Evolutionary conservation across 306 rosid species (phyloP), one percentile per base, ranked within the genome.

Genomic region (Echinosophora koreensis): DNA sequence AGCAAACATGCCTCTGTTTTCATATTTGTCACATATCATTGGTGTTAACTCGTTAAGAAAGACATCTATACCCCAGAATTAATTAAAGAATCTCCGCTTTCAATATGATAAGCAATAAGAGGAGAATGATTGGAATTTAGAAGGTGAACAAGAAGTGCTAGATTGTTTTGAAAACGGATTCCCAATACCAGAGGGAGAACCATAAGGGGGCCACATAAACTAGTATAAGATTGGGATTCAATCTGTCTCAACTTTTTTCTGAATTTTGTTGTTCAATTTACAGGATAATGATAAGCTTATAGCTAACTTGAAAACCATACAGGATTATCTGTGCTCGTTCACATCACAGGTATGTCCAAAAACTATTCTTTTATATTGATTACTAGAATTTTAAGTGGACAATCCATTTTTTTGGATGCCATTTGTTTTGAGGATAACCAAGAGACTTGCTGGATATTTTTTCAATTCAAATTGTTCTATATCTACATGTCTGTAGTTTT

Each of bases 291-390:
- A 88, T 79, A 89, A 89, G 83, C 93, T 94, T 54, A 67, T 88
- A 75, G 70, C 90, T 82, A 92, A 94, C 86, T 78, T 94, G 86
- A 94, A 94, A 84, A 94, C 89, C 87, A 89, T 94, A 75, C 97
- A 94, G 84, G 93, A 89, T 81, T 94, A 94, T 85, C 85, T 94
- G 30, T 94, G 97, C 89, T 92, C 97, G 0, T 94, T 94, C 88
- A 88, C 87, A 73, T 90, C 97, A 49, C 96, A 87, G 96, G 98
- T 92, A 82, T 73, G 86, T 56, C 66, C 55, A 32, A 41, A 58
- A 64, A 55, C 62, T 52, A 18, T 49, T 9, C 42, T 42, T 39
- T 52, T 56, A 52, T 46, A 59, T 58, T 74, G 34, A 50, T 70
- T 58, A n/a, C 17, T 74, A 37, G 13, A 6, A 42, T 18, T 71